phyloP scores from a whole-genome alignment of 1,139 yeast species.

The Scheffersomyces lignicola region DNA sequence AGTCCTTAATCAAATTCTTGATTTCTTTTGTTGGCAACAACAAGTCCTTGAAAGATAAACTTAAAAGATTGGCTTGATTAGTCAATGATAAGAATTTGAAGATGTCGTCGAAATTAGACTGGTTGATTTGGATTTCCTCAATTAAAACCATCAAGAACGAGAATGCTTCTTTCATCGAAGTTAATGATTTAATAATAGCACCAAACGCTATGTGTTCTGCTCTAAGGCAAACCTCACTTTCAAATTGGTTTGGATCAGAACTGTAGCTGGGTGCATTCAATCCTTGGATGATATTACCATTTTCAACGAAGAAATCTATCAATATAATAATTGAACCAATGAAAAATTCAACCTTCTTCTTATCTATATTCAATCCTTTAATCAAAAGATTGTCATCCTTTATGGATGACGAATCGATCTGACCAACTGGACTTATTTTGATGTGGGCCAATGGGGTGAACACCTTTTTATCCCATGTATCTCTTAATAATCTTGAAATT shows the following conservation, averaged over 20 bases:
- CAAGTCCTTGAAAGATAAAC: slow-evolving; percentile 70
- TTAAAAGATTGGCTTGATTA: slow-evolving; percentile 66
- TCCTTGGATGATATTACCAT: slow-evolving; percentile 65
- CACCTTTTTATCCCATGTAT: slow-evolving; percentile 74
- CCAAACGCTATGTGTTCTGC: slow-evolving; percentile 91
- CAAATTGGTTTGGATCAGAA: slow-evolving; percentile 48
- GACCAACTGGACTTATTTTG: slow-evolving; percentile 40
- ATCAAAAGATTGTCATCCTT: slow-evolving; percentile 48
- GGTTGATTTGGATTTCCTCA: slow-evolving; percentile 64
- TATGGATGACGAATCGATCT: slow-evolving; percentile 41
- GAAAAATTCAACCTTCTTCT: slow-evolving; percentile 60
- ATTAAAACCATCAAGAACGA: slow-evolving; percentile 81
- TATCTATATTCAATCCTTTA: slow-evolving; percentile 49
- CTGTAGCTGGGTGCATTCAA: slow-evolving; percentile 51
- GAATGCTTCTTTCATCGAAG: slow-evolving; percentile 83
- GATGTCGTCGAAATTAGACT: slow-evolving; percentile 54
- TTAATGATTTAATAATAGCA: slow-evolving; percentile 71
- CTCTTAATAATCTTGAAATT: slow-evolving; percentile 73
- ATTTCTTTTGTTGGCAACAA: slow-evolving; percentile 64
- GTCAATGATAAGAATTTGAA: slow-evolving; percentile 67
- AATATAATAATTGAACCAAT: slow-evolving; percentile 66
- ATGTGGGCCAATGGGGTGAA: slow-evolving; percentile 51
- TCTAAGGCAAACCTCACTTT: slow-evolving; percentile 71
- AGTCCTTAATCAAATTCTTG: slow-evolving; percentile 78
- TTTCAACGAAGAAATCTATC: slow-evolving; percentile 56